Evolutionary conservation across 2,329 filamentous ascomycete genomes (phyloP).

Genomic region (Alternaria triticina): DNA sequence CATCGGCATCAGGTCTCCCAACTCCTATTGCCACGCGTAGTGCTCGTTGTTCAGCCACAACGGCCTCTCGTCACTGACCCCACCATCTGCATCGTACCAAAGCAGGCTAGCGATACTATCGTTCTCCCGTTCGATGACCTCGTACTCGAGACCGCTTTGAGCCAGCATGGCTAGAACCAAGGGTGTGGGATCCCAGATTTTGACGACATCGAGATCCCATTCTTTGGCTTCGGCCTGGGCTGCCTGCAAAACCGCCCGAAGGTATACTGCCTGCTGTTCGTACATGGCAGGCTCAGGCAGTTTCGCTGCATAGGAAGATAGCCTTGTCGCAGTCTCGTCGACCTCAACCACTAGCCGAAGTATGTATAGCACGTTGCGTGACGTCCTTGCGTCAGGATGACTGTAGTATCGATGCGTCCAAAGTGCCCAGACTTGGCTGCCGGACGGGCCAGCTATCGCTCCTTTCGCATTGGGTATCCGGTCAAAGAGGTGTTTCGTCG

Average conservation of each 20-base stretch:
- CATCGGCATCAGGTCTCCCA: not conserved
- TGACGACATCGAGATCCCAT: slow-evolving; percentile 71
- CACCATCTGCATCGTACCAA: slow-evolving; percentile 10
- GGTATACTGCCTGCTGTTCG: not conserved
- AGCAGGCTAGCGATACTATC: not conserved
- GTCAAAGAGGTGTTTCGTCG: slow-evolving; percentile 65
- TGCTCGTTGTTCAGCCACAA: slow-evolving; percentile 44
- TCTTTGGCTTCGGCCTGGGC: slow-evolving; percentile 71
- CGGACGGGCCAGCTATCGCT: slow-evolving; percentile 62
- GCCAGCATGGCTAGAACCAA: slow-evolving; percentile 28
- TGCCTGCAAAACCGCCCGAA: slow-evolving; percentile 64
- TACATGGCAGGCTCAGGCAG: not conserved
- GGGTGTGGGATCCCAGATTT: slow-evolving; percentile 80
- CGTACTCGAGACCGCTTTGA: not conserved
- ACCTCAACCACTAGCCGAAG: slow-evolving; percentile 69
- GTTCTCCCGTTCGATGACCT: not conserved
- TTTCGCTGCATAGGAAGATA: slow-evolving; percentile 15
- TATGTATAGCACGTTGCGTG: slow-evolving; percentile 69
- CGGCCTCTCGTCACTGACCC: slow-evolving; percentile 4
- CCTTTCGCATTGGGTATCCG: slow-evolving; percentile 66
- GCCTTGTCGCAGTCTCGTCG: slow-evolving; percentile 16
- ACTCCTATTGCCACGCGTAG: slow-evolving; percentile 38
- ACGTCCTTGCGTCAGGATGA: slow-evolving; percentile 49
- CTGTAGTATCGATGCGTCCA: slow-evolving; percentile 63
- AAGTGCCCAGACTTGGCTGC: slow-evolving; percentile 68